Percentiles rank a stretch among this genome's conserved stretches.
Evolutionary conservation across 495 filamentous ascomycete species (phyloP).

Genomic region (Daldinia grandis): DNA sequence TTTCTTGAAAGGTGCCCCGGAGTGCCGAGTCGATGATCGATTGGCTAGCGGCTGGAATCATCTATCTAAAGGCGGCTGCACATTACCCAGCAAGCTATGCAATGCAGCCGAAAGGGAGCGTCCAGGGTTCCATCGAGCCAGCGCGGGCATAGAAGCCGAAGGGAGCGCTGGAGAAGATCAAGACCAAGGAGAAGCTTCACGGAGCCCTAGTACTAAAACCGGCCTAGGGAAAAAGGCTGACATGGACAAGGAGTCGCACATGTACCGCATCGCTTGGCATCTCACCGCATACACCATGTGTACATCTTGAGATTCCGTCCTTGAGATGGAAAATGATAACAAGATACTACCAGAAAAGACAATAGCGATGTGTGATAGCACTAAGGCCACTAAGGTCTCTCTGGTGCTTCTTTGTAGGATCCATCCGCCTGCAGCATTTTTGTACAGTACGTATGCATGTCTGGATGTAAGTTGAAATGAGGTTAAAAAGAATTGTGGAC

Average conservation of each 20-base stretch:
- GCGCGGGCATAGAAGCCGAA: constrained; percentile 14
- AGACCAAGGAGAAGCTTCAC: constrained; percentile 33
- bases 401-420: constrained; percentile 34
- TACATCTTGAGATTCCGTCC: neutral
- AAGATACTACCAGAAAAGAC: constrained; percentile 16
- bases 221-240: constrained; percentile 32
- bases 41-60: constrained; percentile 41
- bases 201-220: constrained; percentile 31
- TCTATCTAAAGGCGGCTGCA: constrained; percentile 40
- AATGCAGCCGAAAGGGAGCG: constrained; percentile 46
- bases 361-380: constrained; percentile 34
- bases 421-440: constrained; percentile 39
- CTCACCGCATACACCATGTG: constrained; percentile 23
- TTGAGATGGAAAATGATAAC: constrained; percentile 11
- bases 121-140: constrained; percentile 30
- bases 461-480: constrained; percentile 43
- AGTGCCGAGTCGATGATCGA: constrained; percentile 40
- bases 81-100: constrained; percentile 31
- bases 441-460: constrained; percentile 10
- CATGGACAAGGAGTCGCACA: constrained; percentile 22
- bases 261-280: constrained; percentile 21
- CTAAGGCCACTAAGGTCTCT: constrained; percentile 20
- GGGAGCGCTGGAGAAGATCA: constrained; percentile 2
- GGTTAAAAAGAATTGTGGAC: constrained; percentile 34
- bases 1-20: constrained; percentile 42